These are phyloP conservation scores for Saitozyma podzolica DNA, from an alignment of 768 basidiomycete species.

Conservation along the genomic window DNA sequence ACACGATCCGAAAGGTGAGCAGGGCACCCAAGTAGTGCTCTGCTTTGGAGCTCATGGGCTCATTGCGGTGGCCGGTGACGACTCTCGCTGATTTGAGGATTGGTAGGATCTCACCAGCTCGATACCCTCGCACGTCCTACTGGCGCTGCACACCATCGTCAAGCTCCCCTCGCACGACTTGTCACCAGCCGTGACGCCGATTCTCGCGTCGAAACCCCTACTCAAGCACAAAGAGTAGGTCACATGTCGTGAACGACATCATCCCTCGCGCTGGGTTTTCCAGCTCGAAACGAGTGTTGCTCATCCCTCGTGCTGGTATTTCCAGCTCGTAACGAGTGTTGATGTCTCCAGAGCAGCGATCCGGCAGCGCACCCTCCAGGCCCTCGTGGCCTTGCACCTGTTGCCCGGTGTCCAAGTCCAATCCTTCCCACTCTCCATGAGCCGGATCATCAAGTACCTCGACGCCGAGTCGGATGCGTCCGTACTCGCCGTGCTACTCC, in stretches of 20 bases:
- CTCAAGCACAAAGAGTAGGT: constrained; percentile 35
- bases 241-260: too few species aligned
- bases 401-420: neutral
- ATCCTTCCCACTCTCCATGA: constrained; percentile 33
- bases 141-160: constrained; percentile 32
- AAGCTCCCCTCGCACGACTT: constrained; percentile 33
- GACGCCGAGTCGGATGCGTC: constrained; percentile 8
- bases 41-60: too few species aligned
- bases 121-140: constrained; percentile 17
- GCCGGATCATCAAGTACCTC: constrained; percentile 21
- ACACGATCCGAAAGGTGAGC: constrained; percentile 44
- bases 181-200: constrained; percentile 33
- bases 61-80: neutral
- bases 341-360: constrained; percentile 16
- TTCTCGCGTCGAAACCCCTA: constrained; percentile 23
- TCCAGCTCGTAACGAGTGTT: neutral
- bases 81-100: neutral
- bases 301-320: too few species aligned
- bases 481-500: constrained; percentile 16
- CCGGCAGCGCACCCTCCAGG: constrained; percentile 28
- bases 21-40: too few species aligned
- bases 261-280: neutral
- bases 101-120: constrained; percentile 32
- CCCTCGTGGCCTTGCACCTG: constrained; percentile 20
- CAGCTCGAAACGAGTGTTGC: neutral